phyloP scores from a whole-genome alignment of 139 green algal species.

The Chlamydomonas incerta region DNA sequence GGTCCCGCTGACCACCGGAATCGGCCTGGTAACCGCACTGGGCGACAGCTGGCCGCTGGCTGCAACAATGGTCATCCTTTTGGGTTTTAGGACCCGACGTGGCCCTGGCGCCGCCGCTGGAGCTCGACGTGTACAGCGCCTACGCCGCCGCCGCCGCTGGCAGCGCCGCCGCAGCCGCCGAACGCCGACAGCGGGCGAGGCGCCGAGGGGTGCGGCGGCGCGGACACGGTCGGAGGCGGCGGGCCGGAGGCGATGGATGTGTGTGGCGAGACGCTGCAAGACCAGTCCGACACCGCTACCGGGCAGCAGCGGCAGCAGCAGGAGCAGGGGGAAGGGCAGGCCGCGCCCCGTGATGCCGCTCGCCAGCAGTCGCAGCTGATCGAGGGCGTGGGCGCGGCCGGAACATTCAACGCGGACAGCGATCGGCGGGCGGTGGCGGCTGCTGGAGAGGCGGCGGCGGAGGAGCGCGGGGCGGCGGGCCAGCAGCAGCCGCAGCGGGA shows the following conservation, averaged over 20 bases:
- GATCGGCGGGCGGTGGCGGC: too few species aligned
- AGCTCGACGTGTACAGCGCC: constrained; percentile 23
- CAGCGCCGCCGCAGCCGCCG: background rate
- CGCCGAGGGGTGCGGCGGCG: too few species aligned
- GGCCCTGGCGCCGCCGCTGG: background rate
- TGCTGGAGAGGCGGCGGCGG: background rate
- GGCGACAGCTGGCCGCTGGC: too few species aligned
- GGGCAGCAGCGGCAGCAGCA: background rate
- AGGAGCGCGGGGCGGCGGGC: background rate
- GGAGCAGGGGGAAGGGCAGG: constrained; percentile 5
- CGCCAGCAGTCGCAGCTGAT: background rate
- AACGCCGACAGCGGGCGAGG: too few species aligned
- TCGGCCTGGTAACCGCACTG: too few species aligned
- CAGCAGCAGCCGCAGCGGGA: background rate
- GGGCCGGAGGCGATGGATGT: background rate
- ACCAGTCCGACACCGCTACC: too few species aligned
- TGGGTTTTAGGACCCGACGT: background rate
- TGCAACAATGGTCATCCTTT: too few species aligned
- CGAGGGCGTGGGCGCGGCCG: background rate
- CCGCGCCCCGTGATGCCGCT: background rate
- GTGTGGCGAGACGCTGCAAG: background rate
- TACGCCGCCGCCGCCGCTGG: background rate
- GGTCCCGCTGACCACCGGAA: too few species aligned
- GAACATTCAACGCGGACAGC: background rate
- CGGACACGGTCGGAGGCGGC: background rate